A percentile compares a stretch with the other conserved stretches of the same genome.
phyloP scores from a whole-genome alignment of 2,329 filamentous ascomycete species.

The Arthroderma uncinatum region DNA sequence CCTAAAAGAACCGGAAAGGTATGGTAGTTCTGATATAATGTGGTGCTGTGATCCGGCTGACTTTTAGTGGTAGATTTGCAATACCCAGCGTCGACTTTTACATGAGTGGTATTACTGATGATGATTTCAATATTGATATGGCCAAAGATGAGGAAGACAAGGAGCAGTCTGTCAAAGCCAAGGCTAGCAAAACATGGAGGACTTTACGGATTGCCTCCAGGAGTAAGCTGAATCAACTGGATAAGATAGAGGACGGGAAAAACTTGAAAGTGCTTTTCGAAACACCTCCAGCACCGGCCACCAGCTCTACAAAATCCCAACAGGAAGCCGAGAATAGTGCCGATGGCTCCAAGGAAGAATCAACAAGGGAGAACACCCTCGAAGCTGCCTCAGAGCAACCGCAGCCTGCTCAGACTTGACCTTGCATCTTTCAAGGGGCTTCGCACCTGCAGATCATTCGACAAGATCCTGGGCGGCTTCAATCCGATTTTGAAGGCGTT shows the following conservation, averaged over 20 bases:
- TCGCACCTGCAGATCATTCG: neutral
- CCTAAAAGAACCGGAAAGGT: conserved; percentile 53
- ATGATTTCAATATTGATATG: conserved; percentile 80
- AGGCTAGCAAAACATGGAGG: conserved; percentile 83
- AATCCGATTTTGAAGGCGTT: neutral
- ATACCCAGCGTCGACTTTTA: conserved; percentile 61
- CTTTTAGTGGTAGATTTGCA: conserved; percentile 43
- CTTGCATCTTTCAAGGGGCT: neutral
- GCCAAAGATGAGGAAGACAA: conserved; percentile 54
- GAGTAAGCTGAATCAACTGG: conserved; percentile 63
- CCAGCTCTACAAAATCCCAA: conserved; percentile 3
- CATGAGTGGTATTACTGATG: conserved; percentile 60
- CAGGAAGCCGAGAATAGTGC: conserved; percentile 6
- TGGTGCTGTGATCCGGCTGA: conserved; percentile 13
- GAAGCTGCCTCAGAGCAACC: neutral
- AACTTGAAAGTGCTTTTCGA: conserved; percentile 48
- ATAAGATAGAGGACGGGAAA: conserved; percentile 75
- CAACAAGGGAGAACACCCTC: neutral
- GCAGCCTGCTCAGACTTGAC: neutral
- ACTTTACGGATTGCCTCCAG: conserved; percentile 69
- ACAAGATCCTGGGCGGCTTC: neutral
- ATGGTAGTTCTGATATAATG: conserved; percentile 14
- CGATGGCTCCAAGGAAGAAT: conserved; percentile 7
- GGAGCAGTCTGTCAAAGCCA: conserved; percentile 52
- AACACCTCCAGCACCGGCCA: conserved; percentile 10